Base-by-base conservation (phyloP, 495 filamentous ascomycete genomes). In the Xylaria scruposa region DNA sequence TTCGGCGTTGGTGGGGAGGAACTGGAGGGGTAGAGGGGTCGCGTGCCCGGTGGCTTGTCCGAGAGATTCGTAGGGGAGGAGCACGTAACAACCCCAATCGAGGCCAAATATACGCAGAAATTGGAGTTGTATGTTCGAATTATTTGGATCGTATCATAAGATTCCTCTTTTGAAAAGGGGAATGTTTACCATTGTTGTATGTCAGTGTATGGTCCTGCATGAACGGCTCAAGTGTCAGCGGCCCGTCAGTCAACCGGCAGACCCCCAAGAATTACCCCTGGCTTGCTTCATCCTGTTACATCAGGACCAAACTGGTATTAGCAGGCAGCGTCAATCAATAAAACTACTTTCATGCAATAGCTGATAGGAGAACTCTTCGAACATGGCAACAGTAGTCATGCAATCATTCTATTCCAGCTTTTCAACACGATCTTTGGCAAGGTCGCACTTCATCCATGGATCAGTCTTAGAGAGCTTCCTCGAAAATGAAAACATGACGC, bases 201-300 rank as follows among this genome's bases (percentile, higher is more conserved):
- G n/a, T 53, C 24, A 21, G 0, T 29, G 42, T 46, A 26, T 67
- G 7, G 61, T 15, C 42, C 42, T 53, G 59, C 58, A 61, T 61
- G 59, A 51, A 36, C 10, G 46, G 60, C 59, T 64, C 68, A 70
- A 70, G 59, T 70, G 68, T 9, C 60, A 38, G 46, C 68, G 68
- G 68, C 68, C 68, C 60, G 59, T 29, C 60, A 53, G 49, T 53
- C 68, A 70, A 62, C 68, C 68, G 68, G 33, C 68, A 51, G 21
- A 46, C 68, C 12, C 47, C 36, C 40, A 15, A 10, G 0, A 8
- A 15, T 9, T 5, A 4, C 44, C 64, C 29, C 19, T 38, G 4
- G 10, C 10, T 42, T 33, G 24, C 46, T 40, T 54, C 46, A 12
- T 19, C 19, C 0, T 42, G 10, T 21, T 36, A 33, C 29, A 46